A percentile compares a stretch with the other conserved stretches of the same genome.
phyloP scores from a whole-genome alignment of 768 basidiomycete genomes.

The Amanita phalloides region DNA sequence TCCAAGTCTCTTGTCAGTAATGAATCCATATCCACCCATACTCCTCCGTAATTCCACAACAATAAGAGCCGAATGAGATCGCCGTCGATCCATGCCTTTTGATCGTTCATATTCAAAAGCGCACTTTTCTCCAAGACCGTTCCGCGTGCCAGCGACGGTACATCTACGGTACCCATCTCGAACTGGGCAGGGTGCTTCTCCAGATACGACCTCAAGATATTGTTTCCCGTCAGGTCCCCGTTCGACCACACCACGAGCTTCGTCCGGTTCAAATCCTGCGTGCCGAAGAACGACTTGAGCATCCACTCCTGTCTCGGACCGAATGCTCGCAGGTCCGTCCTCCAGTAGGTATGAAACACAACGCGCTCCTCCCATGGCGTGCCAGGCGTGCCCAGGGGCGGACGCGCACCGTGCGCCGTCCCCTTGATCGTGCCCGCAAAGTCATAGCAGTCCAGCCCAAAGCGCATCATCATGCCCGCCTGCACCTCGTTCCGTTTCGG shows the following conservation, averaged over 20 bases:
- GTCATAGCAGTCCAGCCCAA: constrained; percentile 87
- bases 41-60: constrained; percentile 83
- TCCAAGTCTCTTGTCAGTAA: constrained; percentile 80
- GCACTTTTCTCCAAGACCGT: constrained; percentile 66
- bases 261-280: constrained; percentile 58
- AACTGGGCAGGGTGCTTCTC: constrained; percentile 60
- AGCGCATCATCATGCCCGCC: constrained; percentile 65
- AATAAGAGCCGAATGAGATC: constrained; percentile 84
- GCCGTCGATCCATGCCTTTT: constrained; percentile 90
- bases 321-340: constrained; percentile 78
- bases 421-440: constrained; percentile 74
- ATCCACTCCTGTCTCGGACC: constrained; percentile 79
- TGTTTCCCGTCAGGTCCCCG: constrained; percentile 50
- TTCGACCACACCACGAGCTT: constrained; percentile 89
- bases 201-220: constrained; percentile 51
- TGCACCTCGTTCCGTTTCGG: constrained; percentile 63
- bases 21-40: constrained; percentile 98
- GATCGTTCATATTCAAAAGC: constrained; percentile 52
- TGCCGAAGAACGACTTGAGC: constrained; percentile 90
- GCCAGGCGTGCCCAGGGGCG: constrained; percentile 17
- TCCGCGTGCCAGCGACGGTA: constrained; percentile 52
- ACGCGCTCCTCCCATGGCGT: constrained; percentile 29
- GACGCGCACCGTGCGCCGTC: constrained; percentile 8
- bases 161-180: constrained; percentile 59
- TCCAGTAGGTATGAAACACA: constrained; percentile 91